phyloP scores from a whole-genome alignment of 805 yeast species.

The Starmerella scarabaei region DNA sequence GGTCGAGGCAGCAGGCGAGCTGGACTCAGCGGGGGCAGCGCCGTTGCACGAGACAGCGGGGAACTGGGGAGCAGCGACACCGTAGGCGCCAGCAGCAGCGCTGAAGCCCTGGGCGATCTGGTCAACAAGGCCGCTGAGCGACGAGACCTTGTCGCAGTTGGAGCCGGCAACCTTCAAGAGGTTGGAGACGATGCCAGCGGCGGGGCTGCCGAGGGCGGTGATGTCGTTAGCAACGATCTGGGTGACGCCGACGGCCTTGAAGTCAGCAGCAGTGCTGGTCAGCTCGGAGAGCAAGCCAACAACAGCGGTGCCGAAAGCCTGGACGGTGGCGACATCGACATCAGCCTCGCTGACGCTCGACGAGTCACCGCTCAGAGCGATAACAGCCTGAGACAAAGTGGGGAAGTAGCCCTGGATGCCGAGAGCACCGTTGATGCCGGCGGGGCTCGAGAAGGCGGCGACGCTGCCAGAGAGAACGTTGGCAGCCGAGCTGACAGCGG shows the following conservation, averaged over 20 bases:
- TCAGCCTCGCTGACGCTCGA: conserved; percentile 10
- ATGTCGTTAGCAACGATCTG: conserved; percentile 16
- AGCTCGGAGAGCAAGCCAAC: conserved; percentile 15
- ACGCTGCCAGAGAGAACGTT: conserved; percentile 9
- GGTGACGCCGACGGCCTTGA: conserved; percentile 18
- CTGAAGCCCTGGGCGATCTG: conserved; percentile 2
- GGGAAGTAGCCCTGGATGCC: conserved; percentile 18
- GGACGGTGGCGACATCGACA: conserved; percentile 6
- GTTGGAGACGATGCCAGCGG: conserved; percentile 15
- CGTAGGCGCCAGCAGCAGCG: conserved; percentile 3
- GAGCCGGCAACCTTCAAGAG: conserved; percentile 10
- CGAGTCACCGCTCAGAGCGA: conserved; percentile 6
- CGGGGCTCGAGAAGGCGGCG: conserved; percentile 9
- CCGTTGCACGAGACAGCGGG: conserved; percentile 2
- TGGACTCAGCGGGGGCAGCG: not conserved
- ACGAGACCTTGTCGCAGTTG: conserved; percentile 4
- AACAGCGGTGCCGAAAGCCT: conserved; percentile 12
- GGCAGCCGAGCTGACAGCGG: conserved; percentile 4
- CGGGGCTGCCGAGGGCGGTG: conserved; percentile 13
- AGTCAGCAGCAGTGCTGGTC: conserved; percentile 20
- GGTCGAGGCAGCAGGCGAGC: not conserved
- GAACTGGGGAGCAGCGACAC: conserved; percentile 8
- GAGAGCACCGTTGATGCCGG: conserved; percentile 22
- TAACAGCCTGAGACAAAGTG: conserved; percentile 13
- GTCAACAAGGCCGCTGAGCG: conserved; percentile 2